phyloP scores from a whole-genome alignment of 139 green algal genomes.

The Coccomyxa sp. region DNA sequence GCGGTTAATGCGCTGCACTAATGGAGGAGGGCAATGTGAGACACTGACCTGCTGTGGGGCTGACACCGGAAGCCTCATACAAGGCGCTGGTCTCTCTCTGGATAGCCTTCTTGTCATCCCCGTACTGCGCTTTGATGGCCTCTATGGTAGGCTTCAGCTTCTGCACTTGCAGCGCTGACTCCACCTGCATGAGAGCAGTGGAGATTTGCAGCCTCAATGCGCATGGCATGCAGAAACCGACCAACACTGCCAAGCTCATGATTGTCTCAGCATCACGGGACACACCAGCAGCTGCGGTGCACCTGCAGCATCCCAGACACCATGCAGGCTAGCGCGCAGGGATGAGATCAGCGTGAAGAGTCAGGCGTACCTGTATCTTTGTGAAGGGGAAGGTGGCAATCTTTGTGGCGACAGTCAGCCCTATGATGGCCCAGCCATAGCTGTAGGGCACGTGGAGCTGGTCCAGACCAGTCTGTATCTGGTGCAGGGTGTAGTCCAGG shows the following conservation, averaged over 20 bases:
- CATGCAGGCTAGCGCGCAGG: not conserved
- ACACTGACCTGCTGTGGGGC: conserved; percentile 67
- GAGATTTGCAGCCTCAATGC: not conserved
- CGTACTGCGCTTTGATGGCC: conserved; percentile 80
- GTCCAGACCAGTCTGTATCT: conserved; percentile 32
- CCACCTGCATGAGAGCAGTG: conserved; percentile 51
- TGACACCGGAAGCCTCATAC: conserved; percentile 84
- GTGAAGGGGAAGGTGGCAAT: conserved; percentile 60
- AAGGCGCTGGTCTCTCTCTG: conserved; percentile 73
- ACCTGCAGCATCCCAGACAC: not conserved
- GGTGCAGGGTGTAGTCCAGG: conserved; percentile 43
- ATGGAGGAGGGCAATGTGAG: too few species aligned
- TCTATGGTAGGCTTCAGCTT: conserved; percentile 85
- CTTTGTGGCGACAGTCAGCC: conserved; percentile 70
- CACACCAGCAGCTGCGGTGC: too few species aligned
- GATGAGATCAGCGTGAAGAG: not conserved
- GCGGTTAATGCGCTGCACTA: too few species aligned
- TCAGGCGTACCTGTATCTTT: conserved; percentile 57
- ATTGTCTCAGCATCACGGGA: too few species aligned
- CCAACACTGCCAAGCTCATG: not conserved
- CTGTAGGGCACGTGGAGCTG: conserved; percentile 65
- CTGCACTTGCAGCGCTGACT: conserved; percentile 73
- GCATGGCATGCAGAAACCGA: not conserved
- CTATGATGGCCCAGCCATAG: conserved; percentile 79
- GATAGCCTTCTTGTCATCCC: conserved; percentile 80